Evolutionary conservation across 192 early-diverging fungal genomes (phyloP).

Genomic region (Spizellomyces sp.): DNA sequence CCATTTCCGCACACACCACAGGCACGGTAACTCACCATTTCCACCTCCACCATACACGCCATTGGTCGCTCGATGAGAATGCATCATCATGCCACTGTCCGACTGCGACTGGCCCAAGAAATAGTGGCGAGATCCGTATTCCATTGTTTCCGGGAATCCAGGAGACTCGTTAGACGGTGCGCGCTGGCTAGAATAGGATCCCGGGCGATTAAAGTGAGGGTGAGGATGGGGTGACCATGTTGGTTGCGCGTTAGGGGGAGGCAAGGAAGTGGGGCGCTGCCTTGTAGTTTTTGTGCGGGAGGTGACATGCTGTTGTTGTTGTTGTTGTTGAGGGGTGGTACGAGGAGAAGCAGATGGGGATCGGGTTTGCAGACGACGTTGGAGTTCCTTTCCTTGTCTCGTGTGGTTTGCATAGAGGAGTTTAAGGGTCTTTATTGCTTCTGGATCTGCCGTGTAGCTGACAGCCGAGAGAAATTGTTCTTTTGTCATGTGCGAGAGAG

Average conservation of each 20-base stretch:
- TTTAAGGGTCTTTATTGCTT: slow-evolving; percentile 66
- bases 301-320: slow-evolving; percentile 16
- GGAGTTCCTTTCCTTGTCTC: slow-evolving; percentile 65
- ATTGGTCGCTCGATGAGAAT: slow-evolving; percentile 1
- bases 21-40: too few relatives aligned
- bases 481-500: too few relatives aligned
- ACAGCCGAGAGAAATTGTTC: slow-evolving; percentile 65
- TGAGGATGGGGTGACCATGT: background rate
- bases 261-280: background rate
- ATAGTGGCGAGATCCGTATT: slow-evolving; percentile 41
- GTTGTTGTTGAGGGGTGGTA: background rate
- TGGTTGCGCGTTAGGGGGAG: background rate
- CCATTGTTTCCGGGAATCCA: background rate
- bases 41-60: too few relatives aligned
- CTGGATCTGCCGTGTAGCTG: slow-evolving; percentile 57
- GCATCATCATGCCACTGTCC: background rate
- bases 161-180: background rate
- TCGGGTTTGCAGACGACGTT: slow-evolving; percentile 49
- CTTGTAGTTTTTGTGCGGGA: background rate
- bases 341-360: slow-evolving; percentile 13
- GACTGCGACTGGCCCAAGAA: slow-evolving; percentile 39
- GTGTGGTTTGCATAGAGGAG: slow-evolving; percentile 70
- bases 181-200: background rate
- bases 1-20: too few relatives aligned
- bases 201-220: too few relatives aligned